Percentiles rank a stretch among this genome's conserved stretches.
phyloP scores from a whole-genome alignment of 2,329 filamentous ascomycete species.

The Hypomyces rosellus region DNA sequence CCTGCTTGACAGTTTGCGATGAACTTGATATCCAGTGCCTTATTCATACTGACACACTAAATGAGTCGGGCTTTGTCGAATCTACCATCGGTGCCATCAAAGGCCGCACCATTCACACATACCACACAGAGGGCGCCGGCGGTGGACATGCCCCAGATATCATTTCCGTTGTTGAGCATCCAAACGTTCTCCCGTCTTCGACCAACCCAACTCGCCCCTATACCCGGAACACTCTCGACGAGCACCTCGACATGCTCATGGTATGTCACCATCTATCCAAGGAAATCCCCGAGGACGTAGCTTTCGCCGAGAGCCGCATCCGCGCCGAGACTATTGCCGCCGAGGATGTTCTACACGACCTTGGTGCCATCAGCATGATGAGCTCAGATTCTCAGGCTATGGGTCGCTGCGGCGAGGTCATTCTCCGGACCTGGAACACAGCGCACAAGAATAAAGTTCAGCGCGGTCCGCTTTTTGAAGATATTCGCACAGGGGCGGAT shows the following conservation, averaged over 20 bases:
- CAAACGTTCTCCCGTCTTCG: conserved; percentile 81
- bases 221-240: conserved; percentile 87
- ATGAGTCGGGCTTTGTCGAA: conserved; percentile 96
- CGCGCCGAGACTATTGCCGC: conserved; percentile 94
- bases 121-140: conserved; percentile 93
- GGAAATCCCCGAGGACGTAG: conserved; percentile 91
- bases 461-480: conserved; percentile 68
- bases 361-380: conserved; percentile 98
- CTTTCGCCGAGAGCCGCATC: conserved; percentile 91
- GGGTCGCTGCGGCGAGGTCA: conserved; percentile 91
- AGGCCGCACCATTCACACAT: conserved; percentile 85
- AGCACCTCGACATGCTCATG: conserved; percentile 98
- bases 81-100: conserved; percentile 83
- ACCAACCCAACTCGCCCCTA: conserved; percentile 91
- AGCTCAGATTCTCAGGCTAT: conserved; percentile 92
- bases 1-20: conserved; percentile 79
- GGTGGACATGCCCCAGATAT: conserved; percentile 95
- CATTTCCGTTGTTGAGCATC: conserved; percentile 83
- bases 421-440: conserved; percentile 92
- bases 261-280: conserved; percentile 91
- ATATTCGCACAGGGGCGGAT: conserved; percentile 72
- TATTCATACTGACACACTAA: conserved; percentile 93
- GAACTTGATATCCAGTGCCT: conserved; percentile 88
- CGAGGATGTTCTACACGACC: conserved; percentile 90
- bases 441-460: conserved; percentile 95